phyloP scores from a whole-genome alignment of 805 yeast genomes.

The Starmerella ratchasimensis region DNA sequence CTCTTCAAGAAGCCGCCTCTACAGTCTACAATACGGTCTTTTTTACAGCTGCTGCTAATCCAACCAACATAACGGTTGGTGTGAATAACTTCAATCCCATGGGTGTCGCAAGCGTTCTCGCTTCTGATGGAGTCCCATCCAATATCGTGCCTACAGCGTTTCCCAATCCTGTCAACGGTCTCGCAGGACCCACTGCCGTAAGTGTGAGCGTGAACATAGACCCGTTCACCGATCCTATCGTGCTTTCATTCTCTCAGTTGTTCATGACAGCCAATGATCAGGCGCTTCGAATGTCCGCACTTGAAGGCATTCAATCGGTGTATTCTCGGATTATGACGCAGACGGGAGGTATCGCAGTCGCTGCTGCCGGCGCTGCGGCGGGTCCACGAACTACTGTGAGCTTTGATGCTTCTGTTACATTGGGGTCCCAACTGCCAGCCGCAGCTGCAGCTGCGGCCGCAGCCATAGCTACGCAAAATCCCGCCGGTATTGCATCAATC shows the following conservation, averaged over 20 bases:
- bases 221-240: conserved; percentile 3
- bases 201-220: too few species aligned
- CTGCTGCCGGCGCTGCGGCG: background rate
- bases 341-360: background rate
- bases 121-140: too few species aligned
- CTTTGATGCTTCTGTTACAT: background rate
- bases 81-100: too few species aligned
- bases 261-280: conserved; percentile 11
- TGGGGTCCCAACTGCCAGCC: background rate
- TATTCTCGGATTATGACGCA: background rate
- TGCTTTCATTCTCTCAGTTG: conserved; percentile 3
- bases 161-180: too few species aligned
- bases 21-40: too few species aligned
- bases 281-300: conserved; percentile 4
- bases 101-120: too few species aligned
- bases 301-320: conserved; percentile 1
- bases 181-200: too few species aligned
- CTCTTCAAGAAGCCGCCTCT: too few species aligned
- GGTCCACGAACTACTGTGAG: background rate
- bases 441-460: background rate
- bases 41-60: too few species aligned
- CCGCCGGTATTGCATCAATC: background rate
- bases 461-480: background rate
- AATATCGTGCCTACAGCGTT: too few species aligned
- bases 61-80: too few species aligned